These are phyloP conservation scores for Chamaecyparis obtusa DNA, from an alignment of 75 land plant genomes.

Conservation along the genomic window DNA sequence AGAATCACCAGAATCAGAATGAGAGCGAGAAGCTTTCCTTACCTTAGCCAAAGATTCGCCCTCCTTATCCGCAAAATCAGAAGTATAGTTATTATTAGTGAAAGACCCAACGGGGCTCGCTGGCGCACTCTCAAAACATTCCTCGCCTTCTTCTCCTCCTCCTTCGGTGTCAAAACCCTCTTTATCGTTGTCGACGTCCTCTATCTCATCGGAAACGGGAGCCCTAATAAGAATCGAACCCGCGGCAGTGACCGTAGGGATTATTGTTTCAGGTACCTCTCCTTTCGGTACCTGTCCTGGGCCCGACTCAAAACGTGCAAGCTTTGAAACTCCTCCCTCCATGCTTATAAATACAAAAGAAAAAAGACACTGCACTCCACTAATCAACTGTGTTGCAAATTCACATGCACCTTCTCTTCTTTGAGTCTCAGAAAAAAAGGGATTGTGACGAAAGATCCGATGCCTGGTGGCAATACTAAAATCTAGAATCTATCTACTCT, in stretches of 20 bases:
- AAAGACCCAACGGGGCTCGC: background rate
- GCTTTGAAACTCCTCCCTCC: background rate
- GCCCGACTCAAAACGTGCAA: background rate
- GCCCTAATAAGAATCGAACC: conserved; percentile 1
- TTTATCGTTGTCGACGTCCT: background rate
- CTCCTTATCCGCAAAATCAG: background rate
- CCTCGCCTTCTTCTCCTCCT: background rate
- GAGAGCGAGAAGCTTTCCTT: background rate
- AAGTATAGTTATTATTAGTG: background rate
- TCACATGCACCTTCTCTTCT: background rate
- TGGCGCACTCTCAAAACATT: background rate
- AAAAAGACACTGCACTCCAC: background rate
- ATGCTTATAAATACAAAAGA: background rate
- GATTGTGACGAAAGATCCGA: no score
- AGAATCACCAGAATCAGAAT: background rate
- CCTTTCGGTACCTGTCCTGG: background rate
- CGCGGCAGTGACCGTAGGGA: background rate
- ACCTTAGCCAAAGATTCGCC: background rate
- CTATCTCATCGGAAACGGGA: background rate
- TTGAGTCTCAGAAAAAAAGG: no score
- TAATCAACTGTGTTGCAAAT: background rate
- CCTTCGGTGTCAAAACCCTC: background rate
- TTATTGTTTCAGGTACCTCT: background rate
- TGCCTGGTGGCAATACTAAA: no score
- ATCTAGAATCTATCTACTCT: no score